A percentile compares a stretch with the other conserved stretches of the same genome.
These are phyloP conservation scores for Trichoderma koningii DNA, from an alignment of 2,329 filamentous ascomycete species.

Conservation along the genomic window DNA sequence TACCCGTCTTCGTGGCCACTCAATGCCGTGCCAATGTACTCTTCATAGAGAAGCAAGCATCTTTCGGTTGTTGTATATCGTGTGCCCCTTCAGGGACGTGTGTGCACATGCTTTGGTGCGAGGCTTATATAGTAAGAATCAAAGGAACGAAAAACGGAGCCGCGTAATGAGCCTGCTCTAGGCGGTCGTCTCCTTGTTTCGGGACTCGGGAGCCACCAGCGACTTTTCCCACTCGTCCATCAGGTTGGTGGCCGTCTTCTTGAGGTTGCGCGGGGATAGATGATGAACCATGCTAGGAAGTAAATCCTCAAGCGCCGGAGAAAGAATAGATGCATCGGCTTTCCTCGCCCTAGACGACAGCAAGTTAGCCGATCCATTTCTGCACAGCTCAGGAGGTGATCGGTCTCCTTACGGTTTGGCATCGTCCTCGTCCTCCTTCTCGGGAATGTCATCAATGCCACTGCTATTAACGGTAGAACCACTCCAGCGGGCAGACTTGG, in stretches of 20 bases:
- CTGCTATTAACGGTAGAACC: slow-evolving; percentile 56
- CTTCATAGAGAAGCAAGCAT: background rate
- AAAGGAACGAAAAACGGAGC: background rate
- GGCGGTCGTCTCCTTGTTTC: slow-evolving; percentile 40
- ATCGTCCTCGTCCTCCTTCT: slow-evolving; percentile 50
- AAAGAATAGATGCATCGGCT: slow-evolving; percentile 38
- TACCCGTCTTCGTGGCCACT: slow-evolving; percentile 10
- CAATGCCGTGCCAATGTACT: background rate
- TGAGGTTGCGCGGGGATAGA: slow-evolving; percentile 73
- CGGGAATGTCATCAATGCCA: slow-evolving; percentile 50
- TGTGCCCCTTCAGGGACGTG: background rate
- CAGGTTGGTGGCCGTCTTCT: slow-evolving; percentile 78
- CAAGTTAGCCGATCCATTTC: slow-evolving; percentile 5
- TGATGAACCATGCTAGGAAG: slow-evolving; percentile 72
- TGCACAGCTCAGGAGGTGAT: background rate
- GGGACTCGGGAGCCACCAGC: slow-evolving; percentile 37
- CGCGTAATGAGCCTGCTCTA: slow-evolving; percentile 28
- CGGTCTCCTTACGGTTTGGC: slow-evolving; percentile 51
- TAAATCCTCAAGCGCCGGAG: slow-evolving; percentile 55
- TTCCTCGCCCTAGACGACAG: slow-evolving; percentile 22
- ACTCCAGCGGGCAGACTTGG: slow-evolving; percentile 64
- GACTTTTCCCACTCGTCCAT: slow-evolving; percentile 89
- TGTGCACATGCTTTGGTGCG: slow-evolving; percentile 8
- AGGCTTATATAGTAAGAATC: background rate
- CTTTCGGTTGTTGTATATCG: background rate